Base-by-base conservation (phyloP, 1,284 basidiomycete species). In the Tremellales sp. region DNA sequence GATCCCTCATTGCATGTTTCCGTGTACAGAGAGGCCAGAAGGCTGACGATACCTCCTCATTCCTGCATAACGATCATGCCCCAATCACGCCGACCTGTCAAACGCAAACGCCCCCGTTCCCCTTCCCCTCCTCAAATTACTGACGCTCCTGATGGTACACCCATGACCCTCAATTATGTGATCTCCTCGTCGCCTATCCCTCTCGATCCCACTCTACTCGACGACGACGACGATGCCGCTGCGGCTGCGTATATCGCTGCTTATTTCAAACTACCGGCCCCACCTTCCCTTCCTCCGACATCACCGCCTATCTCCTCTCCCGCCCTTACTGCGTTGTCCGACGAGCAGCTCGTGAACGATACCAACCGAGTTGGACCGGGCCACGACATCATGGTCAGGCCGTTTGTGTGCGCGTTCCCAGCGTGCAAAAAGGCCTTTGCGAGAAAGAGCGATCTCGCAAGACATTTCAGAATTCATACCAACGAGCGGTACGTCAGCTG, bases 341-440 rank as follows among this genome's bases (percentile, higher is more conserved):
- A 55, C 37, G 29, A 42, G 36, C 67, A 73, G 69, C 61, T 72
- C 31, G 66, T 72, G 42, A 67, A 71, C 56, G 71, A 74, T 39
- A 53, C 60, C 56, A 70, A 70, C 52, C 60, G 61, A 23, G 61
- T 65, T 23, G 64, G 67, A 19, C 60, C 62, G 24, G 67, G 59
- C 36, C 68, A 64, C 54, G 63, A 59, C 47, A 57, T 53, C 40
- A 54, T 51, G 21, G 49, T 56, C 23, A 57, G 72, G 42, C 70
- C 72, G 15, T 74, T 68, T 51, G 62, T 67, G 33, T 77, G 76
- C 58, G 65, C 66, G 36, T 69, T 65, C 23, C 51, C 54, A 1
- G 51, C 59, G 13, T 79, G 78, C 55, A 62, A 70, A 53, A 78
- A 78, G 58, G 67, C 75, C 7, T 79, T 79, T 52, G 71, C 75